Base-by-base conservation (phyloP, 2,329 filamentous ascomycete genomes). In the Penicillium sp. region DNA sequence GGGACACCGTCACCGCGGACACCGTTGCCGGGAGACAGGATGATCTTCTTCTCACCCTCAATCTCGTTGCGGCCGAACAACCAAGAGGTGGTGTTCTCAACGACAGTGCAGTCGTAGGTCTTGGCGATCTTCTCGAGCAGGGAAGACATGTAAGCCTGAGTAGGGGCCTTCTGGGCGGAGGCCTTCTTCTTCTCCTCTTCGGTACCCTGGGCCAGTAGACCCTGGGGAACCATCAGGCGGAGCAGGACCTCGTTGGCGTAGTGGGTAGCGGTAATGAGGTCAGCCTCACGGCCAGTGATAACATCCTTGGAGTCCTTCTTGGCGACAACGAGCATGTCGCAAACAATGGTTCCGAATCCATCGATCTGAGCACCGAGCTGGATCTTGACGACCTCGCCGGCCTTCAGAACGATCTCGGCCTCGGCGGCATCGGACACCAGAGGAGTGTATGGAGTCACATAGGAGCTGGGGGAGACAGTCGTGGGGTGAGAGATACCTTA, bases 301-400 rank as follows among this genome's bases (percentile, higher is more conserved):
- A 83, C 81, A 62, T 84, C 86, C 53, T 83, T 79, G 47, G 85
- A 81, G 57, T 84, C 83, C 67, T 81, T 80, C 60, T 82, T 74
- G 45, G 81, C 81, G 48, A 95, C 88, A 55, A 97, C 75, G 64
- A 97, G 82, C 56, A 91, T 96, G 77, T 97, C 89, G 79, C 94
- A 97, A 66, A 97, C 90, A 72, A 99, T 97, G 64, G 93, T 89
- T 66, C 91, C 92, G 71, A 97, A 96, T 50, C 94, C 94, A 78
- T 97, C 91, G 61, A 99, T 97, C 80, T 99, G 94, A 48, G 94
- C 94, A 70, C 94, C 94, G n/a, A 99, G 86, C 79, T 99, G 94
- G 74, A 99, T 94, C 85, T 99, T 99, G 78, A 96, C 84, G 58
- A 90, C 79, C 79, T 99, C 94, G 58, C 87, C 89, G 48, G 88